Evolutionary conservation across 129 eudicot species (phyloP), one percentile per base, ranked within the genome.

Genomic region (Chrysanthemum seticuspe): DNA sequence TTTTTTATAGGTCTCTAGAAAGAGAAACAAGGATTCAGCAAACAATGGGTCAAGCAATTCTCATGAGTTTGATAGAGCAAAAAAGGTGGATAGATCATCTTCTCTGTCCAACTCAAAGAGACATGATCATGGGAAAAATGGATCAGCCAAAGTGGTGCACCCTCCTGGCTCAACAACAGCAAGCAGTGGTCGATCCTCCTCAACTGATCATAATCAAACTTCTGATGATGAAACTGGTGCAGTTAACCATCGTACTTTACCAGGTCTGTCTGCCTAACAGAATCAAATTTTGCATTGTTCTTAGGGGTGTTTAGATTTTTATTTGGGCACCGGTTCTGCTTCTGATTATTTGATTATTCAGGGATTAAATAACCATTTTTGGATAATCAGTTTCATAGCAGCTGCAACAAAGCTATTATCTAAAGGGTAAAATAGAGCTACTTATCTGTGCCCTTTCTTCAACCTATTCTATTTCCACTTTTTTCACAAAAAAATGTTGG

Each of bases 241-340:
- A 19, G 81, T 60, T 51, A 62, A 78, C 11, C 86, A 69, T 78
- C 89, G 85, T 72, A 90, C 98, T 51, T 84, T 94, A 81, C 98
- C 98, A 82, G 98, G 98, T 94, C 15, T 64, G 65, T 57, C 50
- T 14, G n/a, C 65, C 13, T 61, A 49, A 73, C 34, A 29, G 15
- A 55, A 27, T 52, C 59, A 27, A 25, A 27, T 27, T 51, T n/a
- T 10, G 14, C 14, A 15, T 5, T 67, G 63, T 58, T 18, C 19
- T 18, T 18, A 1, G 23, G 63, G 27, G 25, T 58, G 58, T 19
- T 58, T 58, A 25, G 25, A 53, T 53, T 12, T 53, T 13, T 53
- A 15, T 18, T 51, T 68, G 14, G 73, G 21, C 51, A 68, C 44
- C 12, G 36, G 10, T 44, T 65, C 31, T 40, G 44, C 47, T 23